Evolutionary conservation across 371 early-diverging fungal species (phyloP).

Genomic region (Rhizomucor pusillus): DNA sequence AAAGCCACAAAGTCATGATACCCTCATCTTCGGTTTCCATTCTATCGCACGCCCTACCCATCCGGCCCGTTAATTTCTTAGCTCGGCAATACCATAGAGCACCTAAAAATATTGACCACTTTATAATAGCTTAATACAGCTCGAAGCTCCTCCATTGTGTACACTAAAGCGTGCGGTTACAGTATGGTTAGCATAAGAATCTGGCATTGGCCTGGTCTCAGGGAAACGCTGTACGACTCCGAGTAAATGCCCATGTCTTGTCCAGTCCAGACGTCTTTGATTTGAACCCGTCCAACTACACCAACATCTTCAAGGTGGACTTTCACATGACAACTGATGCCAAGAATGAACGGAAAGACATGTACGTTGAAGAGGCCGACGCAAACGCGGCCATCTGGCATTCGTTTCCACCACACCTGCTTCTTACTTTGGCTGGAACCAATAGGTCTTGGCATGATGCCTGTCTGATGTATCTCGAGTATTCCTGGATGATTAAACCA

Average conservation of each 20-base stretch:
- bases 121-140: neutral
- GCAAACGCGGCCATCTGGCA: conserved; percentile 37
- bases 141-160: neutral
- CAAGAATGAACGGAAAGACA: conserved; percentile 36
- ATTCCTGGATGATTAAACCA: conserved; percentile 38
- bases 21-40: neutral
- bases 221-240: conserved; percentile 6
- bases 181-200: conserved; percentile 9
- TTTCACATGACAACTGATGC: conserved; percentile 26
- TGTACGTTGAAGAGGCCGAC: conserved; percentile 39
- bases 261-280: conserved; percentile 39
- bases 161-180: neutral
- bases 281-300: conserved; percentile 5
- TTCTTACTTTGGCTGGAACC: conserved; percentile 39
- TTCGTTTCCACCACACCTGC: conserved; percentile 44
- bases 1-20: conserved; percentile 47
- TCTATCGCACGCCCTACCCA: neutral
- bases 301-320: conserved; percentile 28
- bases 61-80: too few relatives aligned
- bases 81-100: too few relatives aligned
- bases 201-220: conserved; percentile 23
- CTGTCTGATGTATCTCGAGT: conserved; percentile 38
- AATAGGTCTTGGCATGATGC: conserved; percentile 41
- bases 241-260: conserved; percentile 18
- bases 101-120: too few relatives aligned